Base-by-base conservation (phyloP, 306 rosid species). In the Vigna hirtella region DNA sequence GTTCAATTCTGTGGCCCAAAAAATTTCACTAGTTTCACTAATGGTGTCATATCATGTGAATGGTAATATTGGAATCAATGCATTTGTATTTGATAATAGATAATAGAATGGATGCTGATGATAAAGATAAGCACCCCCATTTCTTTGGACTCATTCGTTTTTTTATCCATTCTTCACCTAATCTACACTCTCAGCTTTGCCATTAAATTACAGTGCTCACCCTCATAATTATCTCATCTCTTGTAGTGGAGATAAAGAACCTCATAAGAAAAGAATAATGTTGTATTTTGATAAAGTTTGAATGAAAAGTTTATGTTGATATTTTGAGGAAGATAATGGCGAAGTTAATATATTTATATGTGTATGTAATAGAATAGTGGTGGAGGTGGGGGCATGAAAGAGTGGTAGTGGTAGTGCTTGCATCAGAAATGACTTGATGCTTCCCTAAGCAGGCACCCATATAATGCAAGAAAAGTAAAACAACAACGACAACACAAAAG, bases 361-460 rank as follows among this genome's bases (percentile, higher is more conserved):
- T 48, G 10, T 3, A 74, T 52, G 49, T 65, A 67, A 80, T 76
- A 56, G 71, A 84, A 79, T 76, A 80, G 82, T 80, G 84, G 72
- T 66, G 30, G 74, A 56, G 84, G 58, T 79, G 79, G 72, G 56
- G 56, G 77, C 62, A 66, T 42, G 20, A 45, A 45, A 45, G 50
- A 13, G 50, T 45, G 16, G 12, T 76, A 84, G 82, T 80, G 84
- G 72, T 66, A 20, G 78, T 87, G 92, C 86, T 90, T 81, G 79
- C 97, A 81, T 93, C 97, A 93, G 52, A 48, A 66, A 85, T 89
- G 92, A 89, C 89, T 75, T 59, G 76, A 87, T 86, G 91, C 93
- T 87, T 47, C 74, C 89, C 78, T 89, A 85, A 89, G 97, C 90
- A 85, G 88, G 20, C 93, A 89, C 90, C 86, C 58, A 86, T 17